Evolutionary conservation across 345 rosid genomes (phyloP).

Genomic region (Pistacia atlantica): DNA sequence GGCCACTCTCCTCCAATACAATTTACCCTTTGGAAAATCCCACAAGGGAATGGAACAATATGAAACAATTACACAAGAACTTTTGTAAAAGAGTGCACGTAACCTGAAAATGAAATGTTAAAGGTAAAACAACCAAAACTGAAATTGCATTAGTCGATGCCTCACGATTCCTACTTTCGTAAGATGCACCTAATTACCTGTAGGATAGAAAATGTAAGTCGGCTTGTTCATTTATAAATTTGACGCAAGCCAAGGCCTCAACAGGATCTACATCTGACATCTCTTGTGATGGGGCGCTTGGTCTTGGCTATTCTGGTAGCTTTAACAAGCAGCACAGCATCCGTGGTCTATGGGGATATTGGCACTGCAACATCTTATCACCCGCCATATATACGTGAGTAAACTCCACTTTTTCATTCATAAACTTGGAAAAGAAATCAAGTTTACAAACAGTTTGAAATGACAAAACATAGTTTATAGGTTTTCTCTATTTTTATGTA

Average conservation of each 20-base stretch:
- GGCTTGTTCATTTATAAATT: neutral
- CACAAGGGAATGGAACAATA: too few species aligned
- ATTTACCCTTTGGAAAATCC: neutral
- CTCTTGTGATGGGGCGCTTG: constrained; percentile 12
- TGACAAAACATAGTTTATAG: neutral
- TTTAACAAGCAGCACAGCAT: constrained; percentile 13
- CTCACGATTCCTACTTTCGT: neutral
- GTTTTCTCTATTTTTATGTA: neutral
- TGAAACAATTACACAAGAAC: neutral
- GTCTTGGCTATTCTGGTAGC: constrained; percentile 11
- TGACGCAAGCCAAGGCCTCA: neutral
- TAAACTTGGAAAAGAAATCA: neutral
- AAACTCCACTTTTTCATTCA: neutral
- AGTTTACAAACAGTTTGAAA: neutral
- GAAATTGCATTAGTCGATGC: neutral
- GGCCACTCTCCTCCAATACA: too few species aligned
- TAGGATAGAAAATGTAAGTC: neutral
- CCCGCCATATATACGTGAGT: constrained; percentile 28
- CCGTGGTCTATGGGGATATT: constrained; percentile 24
- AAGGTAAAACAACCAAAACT: neutral
- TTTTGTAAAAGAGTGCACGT: neutral
- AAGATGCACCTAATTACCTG: neutral
- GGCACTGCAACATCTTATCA: constrained; percentile 34
- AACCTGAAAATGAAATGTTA: neutral
- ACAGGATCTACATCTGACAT: too few species aligned